Evolutionary conservation across 352 stramenopile genomes (phyloP).

Genomic region (Hyaloperonospora brassicae): DNA sequence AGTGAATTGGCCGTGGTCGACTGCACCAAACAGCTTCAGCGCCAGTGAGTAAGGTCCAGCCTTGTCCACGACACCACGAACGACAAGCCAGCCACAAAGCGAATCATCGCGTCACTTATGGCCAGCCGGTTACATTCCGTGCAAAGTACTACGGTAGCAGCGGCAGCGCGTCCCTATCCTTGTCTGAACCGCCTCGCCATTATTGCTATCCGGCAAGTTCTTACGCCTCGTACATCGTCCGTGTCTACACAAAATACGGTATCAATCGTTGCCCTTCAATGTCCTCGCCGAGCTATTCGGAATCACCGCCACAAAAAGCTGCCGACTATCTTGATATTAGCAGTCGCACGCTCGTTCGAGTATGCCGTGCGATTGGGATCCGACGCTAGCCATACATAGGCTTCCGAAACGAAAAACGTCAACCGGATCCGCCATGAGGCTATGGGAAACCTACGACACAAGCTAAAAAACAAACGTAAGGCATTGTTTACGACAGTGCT

Average conservation of each 20-base stretch:
- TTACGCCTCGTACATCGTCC: conserved; percentile 51
- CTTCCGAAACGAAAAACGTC: conserved; percentile 74
- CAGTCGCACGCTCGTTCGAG: conserved; percentile 66
- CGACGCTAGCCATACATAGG: conserved; percentile 70
- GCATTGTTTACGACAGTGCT: conserved; percentile 28
- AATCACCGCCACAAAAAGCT: conserved; percentile 65
- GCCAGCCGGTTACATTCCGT: conserved; percentile 18
- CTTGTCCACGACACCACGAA: too few species aligned
- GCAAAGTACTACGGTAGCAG: conserved; percentile 13
- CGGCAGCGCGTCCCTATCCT: conserved; percentile 11
- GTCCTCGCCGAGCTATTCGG: conserved; percentile 64
- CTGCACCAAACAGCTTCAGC: too few species aligned
- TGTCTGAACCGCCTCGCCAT: conserved; percentile 10
- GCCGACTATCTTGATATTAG: conserved; percentile 69
- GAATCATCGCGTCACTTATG: conserved; percentile 9
- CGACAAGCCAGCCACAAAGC: too few species aligned
- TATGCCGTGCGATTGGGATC: conserved; percentile 68
- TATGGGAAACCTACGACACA: conserved; percentile 67
- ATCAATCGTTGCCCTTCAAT: conserved; percentile 80
- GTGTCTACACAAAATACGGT: conserved; percentile 51
- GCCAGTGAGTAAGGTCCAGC: too few species aligned
- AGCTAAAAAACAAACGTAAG: conserved; percentile 44
- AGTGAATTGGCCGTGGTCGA: conserved; percentile 25
- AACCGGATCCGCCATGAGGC: conserved; percentile 67
- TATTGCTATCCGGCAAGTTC: conserved; percentile 31